A percentile compares a stretch with the other conserved stretches of the same genome.
Conservation (phyloP, 2,329 filamentous ascomycete genomes). For the Xylariaceae sp. region DNA sequence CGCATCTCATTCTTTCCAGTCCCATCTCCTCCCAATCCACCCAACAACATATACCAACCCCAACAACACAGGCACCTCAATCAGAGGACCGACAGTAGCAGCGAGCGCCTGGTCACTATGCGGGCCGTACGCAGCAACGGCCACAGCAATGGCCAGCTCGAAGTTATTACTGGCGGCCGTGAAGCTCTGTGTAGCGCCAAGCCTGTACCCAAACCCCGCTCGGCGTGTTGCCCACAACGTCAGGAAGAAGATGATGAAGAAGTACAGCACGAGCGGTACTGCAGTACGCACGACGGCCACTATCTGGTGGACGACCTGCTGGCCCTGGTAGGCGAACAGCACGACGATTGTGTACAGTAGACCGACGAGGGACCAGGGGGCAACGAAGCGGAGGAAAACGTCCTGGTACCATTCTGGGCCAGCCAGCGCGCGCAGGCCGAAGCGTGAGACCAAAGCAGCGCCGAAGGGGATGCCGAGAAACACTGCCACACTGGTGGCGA, state of each 20-base stretch:
- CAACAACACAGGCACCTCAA: constrained; percentile 80
- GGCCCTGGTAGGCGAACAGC: constrained; percentile 77
- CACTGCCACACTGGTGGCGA: constrained; percentile 75
- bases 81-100: constrained; percentile 76
- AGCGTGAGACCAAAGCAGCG: constrained; percentile 72
- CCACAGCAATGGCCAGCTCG: constrained; percentile 84
- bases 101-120: constrained; percentile 77
- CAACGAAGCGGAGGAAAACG: constrained; percentile 64
- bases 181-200: constrained; percentile 75
- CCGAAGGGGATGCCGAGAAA: constrained; percentile 82
- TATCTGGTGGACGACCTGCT: constrained; percentile 74
- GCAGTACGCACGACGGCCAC: constrained; percentile 77
- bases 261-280: constrained; percentile 78
- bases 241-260: constrained; percentile 66
- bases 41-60: constrained; percentile 71
- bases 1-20: constrained; percentile 45
- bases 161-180: constrained; percentile 93
- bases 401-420: constrained; percentile 61
- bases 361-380: constrained; percentile 75
- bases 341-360: constrained; percentile 84
- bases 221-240: constrained; percentile 60
- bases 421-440: constrained; percentile 52
- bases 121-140: constrained; percentile 73
- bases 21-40: constrained; percentile 51
- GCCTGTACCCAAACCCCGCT: constrained; percentile 70